Evolutionary conservation across 2,329 filamentous ascomycete species (phyloP).

Genomic region (Botryosphaeria dothidea): DNA sequence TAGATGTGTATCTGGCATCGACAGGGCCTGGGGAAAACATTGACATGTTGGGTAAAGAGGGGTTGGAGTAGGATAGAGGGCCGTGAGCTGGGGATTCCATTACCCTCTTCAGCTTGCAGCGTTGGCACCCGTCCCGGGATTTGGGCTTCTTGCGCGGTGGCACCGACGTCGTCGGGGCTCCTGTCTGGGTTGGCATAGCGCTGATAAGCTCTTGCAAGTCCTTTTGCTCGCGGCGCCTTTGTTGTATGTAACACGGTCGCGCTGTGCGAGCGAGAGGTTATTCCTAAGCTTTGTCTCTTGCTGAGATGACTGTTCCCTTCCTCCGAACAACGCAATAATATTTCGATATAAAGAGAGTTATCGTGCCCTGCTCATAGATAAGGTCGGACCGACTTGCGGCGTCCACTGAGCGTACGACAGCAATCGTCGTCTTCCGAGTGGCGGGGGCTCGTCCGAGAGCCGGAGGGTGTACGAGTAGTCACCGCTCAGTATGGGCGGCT

Average conservation of each 20-base stretch:
- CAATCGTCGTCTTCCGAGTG: conserved; percentile 5
- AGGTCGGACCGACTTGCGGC: conserved; percentile 14
- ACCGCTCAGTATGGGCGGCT: neutral
- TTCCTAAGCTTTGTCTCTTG: neutral
- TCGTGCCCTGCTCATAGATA: conserved; percentile 10
- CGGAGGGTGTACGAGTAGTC: conserved; percentile 3
- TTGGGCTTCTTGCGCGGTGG: conserved; percentile 27
- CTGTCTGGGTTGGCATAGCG: conserved; percentile 1
- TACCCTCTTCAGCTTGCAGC: conserved; percentile 31
- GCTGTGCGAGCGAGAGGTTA: neutral
- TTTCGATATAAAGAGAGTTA: neutral
- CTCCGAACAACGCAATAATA: neutral
- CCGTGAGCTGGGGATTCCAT: neutral
- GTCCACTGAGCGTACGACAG: neutral
- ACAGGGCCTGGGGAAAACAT: neutral
- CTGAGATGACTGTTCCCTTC: neutral
- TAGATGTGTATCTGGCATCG: neutral
- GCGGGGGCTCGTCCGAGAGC: neutral
- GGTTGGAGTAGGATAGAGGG: neutral
- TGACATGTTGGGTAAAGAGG: neutral
- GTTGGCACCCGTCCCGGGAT: conserved; percentile 30
- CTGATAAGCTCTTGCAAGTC: neutral
- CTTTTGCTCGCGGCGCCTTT: too few relatives aligned
- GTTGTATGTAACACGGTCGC: too few relatives aligned
- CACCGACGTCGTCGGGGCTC: neutral